phyloP scores from a whole-genome alignment of 768 basidiomycete genomes.

The Tylopilus subfusipes region DNA sequence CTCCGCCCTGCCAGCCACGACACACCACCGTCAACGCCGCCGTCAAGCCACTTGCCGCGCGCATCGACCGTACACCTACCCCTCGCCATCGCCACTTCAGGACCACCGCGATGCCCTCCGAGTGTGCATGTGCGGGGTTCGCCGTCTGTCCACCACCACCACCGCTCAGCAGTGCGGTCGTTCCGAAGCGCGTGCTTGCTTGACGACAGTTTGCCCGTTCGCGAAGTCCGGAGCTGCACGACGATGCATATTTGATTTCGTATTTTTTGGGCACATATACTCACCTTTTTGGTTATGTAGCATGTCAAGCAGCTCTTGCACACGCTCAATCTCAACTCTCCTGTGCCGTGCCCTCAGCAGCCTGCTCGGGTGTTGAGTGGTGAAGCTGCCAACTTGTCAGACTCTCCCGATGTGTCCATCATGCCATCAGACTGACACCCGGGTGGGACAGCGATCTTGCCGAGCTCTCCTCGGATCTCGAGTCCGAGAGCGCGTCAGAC shows the following conservation, averaged over 20 bases:
- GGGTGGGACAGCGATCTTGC: slow-evolving; percentile 29
- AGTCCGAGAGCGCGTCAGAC: slow-evolving; percentile 2
- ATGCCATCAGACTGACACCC: not conserved
- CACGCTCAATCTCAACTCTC: slow-evolving; percentile 76
- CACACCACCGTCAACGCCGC: not conserved
- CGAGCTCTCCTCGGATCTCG: slow-evolving; percentile 15
- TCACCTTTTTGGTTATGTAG: slow-evolving; percentile 37
- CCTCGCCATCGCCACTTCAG: not conserved
- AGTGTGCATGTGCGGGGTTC: slow-evolving; percentile 13
- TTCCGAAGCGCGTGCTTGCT: not conserved
- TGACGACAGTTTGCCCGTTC: not conserved
- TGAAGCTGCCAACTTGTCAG: slow-evolving; percentile 39
- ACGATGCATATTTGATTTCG: slow-evolving; percentile 35
- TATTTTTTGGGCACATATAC: slow-evolving; percentile 27
- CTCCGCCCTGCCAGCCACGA: slow-evolving; percentile 10
- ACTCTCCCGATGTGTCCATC: slow-evolving; percentile 64
- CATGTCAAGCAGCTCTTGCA: slow-evolving; percentile 80
- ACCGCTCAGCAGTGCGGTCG: not conserved
- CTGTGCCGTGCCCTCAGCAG: slow-evolving; percentile 48
- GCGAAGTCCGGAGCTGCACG: slow-evolving; percentile 49
- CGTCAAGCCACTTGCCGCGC: not conserved
- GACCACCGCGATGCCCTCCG: not conserved
- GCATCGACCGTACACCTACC: slow-evolving; percentile 4
- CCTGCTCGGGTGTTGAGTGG: slow-evolving; percentile 42
- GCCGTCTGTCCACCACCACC: not conserved